Base-by-base conservation (phyloP, 75 land plant genomes). In the Cunninghamia lanceolata region DNA sequence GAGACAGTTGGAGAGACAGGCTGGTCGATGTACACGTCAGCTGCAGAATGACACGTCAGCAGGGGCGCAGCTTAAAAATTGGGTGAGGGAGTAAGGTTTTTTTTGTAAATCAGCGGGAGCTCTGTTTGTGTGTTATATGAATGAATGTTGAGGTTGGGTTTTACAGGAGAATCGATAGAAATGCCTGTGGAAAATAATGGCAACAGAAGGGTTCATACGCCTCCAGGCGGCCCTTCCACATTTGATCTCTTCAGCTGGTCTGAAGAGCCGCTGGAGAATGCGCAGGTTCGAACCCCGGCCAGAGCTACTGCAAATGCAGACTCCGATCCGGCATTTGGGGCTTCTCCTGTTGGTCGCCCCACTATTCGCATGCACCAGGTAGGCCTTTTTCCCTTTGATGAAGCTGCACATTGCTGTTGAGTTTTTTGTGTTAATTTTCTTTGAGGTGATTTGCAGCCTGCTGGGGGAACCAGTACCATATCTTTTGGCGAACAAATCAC, bases 191-290 rank as follows among this genome's bases (percentile, higher is more conserved):
- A 80, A 43, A 80, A 80, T 14, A 80, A 45, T 30, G 32, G 47
- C 47, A 78, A 6, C 47, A 89, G 86, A 52, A 86, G 91, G 75
- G 86, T 79, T 25, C 59, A 50, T 19, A 82, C 85, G 28, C 92
- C 92, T 25, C 92, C 91, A 28, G 92, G 92, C 6, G 92, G 92
- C 21, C 54, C 91, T 45, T 86, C 92, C 30, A 91, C 92, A 17
- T 90, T 91, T 50, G 88, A 91, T 82, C 92, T 91, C 85, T 87
- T 87, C 86, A 89, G 88, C 84, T 91, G 92, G 92, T 91, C 91
- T 30, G 92, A 91, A 74, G 92, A 85, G 13, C 89, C 91, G 45
- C 75, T 53, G 32, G 86, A 79, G 16, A 17, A 70, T 21, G 52
- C 88, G 6, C 77, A 87, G 38, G 83, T 83, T 54, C 88, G 88